Evolutionary conservation across 768 basidiomycete species (phyloP).

Genomic region (Psilocybe azurescens): DNA sequence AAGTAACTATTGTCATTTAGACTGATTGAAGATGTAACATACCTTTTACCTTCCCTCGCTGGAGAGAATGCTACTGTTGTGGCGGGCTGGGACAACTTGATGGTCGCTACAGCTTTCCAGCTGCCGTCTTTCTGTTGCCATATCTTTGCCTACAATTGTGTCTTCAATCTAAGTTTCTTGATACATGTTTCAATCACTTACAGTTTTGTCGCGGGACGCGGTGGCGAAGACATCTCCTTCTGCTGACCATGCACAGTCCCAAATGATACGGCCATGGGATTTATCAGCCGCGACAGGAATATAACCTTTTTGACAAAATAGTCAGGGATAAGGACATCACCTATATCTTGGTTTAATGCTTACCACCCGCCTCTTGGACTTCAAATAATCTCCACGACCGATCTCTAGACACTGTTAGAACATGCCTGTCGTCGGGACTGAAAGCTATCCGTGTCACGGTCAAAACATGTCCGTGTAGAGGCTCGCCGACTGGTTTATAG

Average conservation of each 20-base stretch:
- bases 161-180: not conserved
- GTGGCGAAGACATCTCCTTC: constrained; percentile 87
- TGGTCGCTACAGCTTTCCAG: constrained; percentile 64
- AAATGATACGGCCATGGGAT: constrained; percentile 91
- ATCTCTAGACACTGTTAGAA: constrained; percentile 91
- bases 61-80: constrained; percentile 76
- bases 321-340: not conserved
- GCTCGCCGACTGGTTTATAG: constrained; percentile 73
- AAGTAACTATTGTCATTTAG: not conserved
- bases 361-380: constrained; percentile 47
- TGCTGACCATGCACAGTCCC: constrained; percentile 90
- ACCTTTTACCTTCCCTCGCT: constrained; percentile 45
- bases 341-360: constrained; percentile 9
- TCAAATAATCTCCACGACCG: constrained; percentile 89
- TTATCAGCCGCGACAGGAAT: constrained; percentile 71
- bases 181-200: constrained; percentile 28
- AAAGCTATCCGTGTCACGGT: constrained; percentile 93
- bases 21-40: constrained; percentile 17
- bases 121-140: constrained; percentile 59
- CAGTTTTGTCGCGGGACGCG: constrained; percentile 94
- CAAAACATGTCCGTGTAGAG: constrained; percentile 82
- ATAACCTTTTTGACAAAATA: constrained; percentile 49
- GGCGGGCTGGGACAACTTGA: constrained; percentile 78
- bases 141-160: constrained; percentile 70
- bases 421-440: constrained; percentile 79